Base-by-base conservation (phyloP, 78 protist genomes). In the Polysphondylium violaceum region DNA sequence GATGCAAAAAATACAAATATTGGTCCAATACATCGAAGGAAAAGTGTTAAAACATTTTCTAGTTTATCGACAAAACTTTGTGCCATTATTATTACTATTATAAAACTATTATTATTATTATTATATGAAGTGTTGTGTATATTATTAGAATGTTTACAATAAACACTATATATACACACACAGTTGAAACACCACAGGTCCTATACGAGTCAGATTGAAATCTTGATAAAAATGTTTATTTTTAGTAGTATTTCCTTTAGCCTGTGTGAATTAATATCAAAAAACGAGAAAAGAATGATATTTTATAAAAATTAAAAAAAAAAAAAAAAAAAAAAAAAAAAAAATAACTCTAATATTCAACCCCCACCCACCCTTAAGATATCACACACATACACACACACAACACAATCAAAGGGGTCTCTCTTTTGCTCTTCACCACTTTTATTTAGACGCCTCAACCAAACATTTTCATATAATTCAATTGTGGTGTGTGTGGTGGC, bases 11-110 rank as follows among this genome's bases (percentile, higher is more conserved):
- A 5, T 29, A 83, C 90, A 69, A 83, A 83, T 17, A 69, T 7
- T 3, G 90, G 90, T 19, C 90, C 90, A 3, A 83, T 72, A 8
- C 58, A 61, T 43, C 35, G 67, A 6, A 83, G 31, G 38, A 83
- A 17, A 23, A 58, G 29, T 43, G 12, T 5, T 55, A 69, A 41
- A 8, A 53, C 41, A 9, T 69, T 38, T 50, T 83, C 78, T 14
- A 69, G 16, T 33, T 61, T 50, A 27, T 53, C 61, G 25, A 71
- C 25, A 31, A 71, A 71, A 16, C 47, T 61, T 61, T 35, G 12
- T 50, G 56, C 1, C 17, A 14, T 14, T 19, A 19, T 61, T 61
- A 40, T 61, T 40, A 61, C 31, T 25, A 27, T 61, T 27, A n/a
- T n/a, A n/a, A n/a, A n/a, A n/a, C n/a, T n/a, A n/a, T 29, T 14